Percentiles rank a stretch among this genome's conserved stretches.
These are phyloP conservation scores for Cenococcum geophilum DNA, from an alignment of 495 filamentous ascomycete species.

Conservation along the genomic window DNA sequence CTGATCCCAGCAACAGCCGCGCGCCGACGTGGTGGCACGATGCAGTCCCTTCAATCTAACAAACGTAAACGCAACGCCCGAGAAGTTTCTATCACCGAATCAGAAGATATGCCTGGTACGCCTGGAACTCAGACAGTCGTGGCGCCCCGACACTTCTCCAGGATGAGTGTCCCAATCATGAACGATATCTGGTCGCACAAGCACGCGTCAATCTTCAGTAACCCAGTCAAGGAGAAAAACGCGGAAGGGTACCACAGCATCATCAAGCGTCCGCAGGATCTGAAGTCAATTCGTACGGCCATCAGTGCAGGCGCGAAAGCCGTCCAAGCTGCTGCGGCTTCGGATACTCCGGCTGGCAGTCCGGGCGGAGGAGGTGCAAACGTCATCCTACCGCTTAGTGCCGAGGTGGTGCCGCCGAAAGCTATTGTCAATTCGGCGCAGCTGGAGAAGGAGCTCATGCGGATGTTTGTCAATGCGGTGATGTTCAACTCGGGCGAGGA, in stretches of 20 bases:
- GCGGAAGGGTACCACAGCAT: constrained; percentile 85
- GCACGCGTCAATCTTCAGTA: constrained; percentile 79
- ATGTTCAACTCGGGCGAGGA: constrained; percentile 94
- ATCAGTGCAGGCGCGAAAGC: constrained; percentile 72
- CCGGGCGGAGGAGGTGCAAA: constrained; percentile 44
- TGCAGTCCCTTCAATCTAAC: constrained; percentile 24
- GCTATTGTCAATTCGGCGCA: constrained; percentile 92
- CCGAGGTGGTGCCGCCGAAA: constrained; percentile 75
- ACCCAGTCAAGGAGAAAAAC: constrained; percentile 73
- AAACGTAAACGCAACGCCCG: constrained; percentile 45
- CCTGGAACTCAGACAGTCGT: constrained; percentile 24
- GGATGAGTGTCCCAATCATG: constrained; percentile 70
- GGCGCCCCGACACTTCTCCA: constrained; percentile 60
- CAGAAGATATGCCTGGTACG: constrained; percentile 14
- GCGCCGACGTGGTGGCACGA: constrained; percentile 32
- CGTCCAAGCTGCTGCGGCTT: constrained; percentile 48
- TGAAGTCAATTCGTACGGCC: constrained; percentile 77
- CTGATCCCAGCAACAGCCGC: constrained; percentile 27
- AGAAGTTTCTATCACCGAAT: constrained; percentile 41
- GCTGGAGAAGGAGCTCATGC: constrained; percentile 89
- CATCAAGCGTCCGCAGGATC: constrained; percentile 78
- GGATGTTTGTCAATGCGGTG: constrained; percentile 95
- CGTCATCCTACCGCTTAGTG: constrained; percentile 60
- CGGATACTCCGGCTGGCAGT: constrained; percentile 41
- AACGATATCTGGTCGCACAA: constrained; percentile 81